These are phyloP conservation scores for Didymella arachidicola DNA, from an alignment of 2,329 filamentous ascomycete species.

Conservation along the genomic window DNA sequence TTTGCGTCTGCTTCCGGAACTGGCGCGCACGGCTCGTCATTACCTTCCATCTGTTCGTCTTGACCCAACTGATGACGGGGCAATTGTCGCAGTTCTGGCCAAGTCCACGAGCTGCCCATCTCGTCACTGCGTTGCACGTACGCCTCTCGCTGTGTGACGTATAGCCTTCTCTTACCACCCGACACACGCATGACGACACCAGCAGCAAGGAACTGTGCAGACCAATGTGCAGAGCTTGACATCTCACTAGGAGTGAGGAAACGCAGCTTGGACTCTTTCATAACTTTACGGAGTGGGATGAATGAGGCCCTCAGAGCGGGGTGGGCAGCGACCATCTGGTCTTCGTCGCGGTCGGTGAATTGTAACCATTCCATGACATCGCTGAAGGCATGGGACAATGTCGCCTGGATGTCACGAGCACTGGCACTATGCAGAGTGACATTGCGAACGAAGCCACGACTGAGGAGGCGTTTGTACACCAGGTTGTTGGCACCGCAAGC, in stretches of 20 bases:
- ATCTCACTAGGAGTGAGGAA: conserved; percentile 77
- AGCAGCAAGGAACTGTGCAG: conserved; percentile 72
- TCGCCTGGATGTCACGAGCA: conserved; percentile 71
- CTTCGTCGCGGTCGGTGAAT: conserved; percentile 39
- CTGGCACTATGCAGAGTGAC: conserved; percentile 69
- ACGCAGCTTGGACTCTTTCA: conserved; percentile 74
- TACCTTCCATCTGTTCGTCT: conserved; percentile 43
- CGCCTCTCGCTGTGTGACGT: conserved; percentile 76
- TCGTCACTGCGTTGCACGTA: conserved; percentile 71
- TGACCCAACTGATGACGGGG: conserved; percentile 63
- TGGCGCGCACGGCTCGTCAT: conserved; percentile 47
- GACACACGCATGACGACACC: conserved; percentile 76
- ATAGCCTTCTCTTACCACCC: conserved; percentile 69
- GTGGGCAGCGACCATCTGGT: conserved; percentile 34
- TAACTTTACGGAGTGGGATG: conserved; percentile 78
- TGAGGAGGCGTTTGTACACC: conserved; percentile 75
- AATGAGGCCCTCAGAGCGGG: conserved; percentile 72
- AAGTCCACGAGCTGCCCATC: conserved; percentile 67
- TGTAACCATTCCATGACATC: conserved; percentile 54
- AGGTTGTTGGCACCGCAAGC: conserved; percentile 70
- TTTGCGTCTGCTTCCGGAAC: conserved; percentile 68
- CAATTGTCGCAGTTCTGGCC: conserved; percentile 72
- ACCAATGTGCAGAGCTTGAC: conserved; percentile 75
- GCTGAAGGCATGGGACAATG: conserved; percentile 69
- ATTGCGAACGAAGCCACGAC: conserved; percentile 73